These are phyloP conservation scores for Solanum bulbocastanum DNA, from an alignment of 257 asterid species.

Conservation along the genomic window DNA sequence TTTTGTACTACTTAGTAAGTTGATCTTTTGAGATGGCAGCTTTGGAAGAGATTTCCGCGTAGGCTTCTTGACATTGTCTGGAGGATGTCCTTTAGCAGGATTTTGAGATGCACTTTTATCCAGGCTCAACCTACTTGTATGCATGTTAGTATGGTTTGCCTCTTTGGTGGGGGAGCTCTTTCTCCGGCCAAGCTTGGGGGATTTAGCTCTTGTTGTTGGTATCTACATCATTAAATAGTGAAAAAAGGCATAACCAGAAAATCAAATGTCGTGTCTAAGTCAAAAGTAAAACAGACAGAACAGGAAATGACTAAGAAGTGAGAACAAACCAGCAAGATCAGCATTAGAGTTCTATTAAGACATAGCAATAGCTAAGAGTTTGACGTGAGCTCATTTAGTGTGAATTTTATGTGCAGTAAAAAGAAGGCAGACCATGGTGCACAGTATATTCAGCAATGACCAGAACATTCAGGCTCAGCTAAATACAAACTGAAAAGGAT, in stretches of 20 bases:
- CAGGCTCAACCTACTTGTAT: slow-evolving; percentile 55
- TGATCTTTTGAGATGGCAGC: slow-evolving; percentile 20
- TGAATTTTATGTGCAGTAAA: background rate
- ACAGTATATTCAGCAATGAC: background rate
- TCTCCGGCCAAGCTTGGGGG: slow-evolving; percentile 89
- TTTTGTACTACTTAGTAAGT: slow-evolving; percentile 4
- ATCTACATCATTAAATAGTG: slow-evolving; percentile 31
- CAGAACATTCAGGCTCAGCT: background rate
- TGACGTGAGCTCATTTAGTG: background rate
- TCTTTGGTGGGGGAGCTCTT: slow-evolving; percentile 41
- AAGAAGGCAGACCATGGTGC: background rate
- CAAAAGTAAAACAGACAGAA: background rate
- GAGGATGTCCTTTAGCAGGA: slow-evolving; percentile 3
- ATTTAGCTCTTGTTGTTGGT: slow-evolving; percentile 79
- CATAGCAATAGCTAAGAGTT: background rate
- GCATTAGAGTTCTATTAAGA: background rate
- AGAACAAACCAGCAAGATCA: background rate
- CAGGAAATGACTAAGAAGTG: background rate
- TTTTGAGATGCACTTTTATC: slow-evolving; percentile 30
- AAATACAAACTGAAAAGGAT: background rate
- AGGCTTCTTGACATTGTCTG: slow-evolving; percentile 15
- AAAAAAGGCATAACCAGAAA: background rate
- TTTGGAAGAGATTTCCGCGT: slow-evolving; percentile 19
- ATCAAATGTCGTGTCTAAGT: background rate
- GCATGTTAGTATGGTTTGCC: slow-evolving; percentile 30